These are phyloP conservation scores for Parvularia atlantis DNA, from an alignment of 78 protist genomes.

Conservation along the genomic window DNA sequence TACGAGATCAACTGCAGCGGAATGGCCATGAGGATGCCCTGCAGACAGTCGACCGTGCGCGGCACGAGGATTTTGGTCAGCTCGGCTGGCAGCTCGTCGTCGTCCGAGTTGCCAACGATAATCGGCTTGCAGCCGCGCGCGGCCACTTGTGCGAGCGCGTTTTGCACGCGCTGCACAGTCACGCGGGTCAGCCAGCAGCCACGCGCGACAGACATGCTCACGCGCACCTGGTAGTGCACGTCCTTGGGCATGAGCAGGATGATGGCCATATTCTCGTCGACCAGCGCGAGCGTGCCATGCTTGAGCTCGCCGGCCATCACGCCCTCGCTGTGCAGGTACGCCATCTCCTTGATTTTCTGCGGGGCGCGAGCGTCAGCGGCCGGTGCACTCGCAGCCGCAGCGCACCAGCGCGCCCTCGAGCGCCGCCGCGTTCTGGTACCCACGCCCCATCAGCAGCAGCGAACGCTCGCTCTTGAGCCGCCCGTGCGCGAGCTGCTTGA, in stretches of 20 bases:
- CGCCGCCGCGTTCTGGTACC: slow-evolving; percentile 73
- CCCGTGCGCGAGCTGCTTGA: slow-evolving; percentile 47
- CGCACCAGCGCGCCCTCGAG: slow-evolving; percentile 84
- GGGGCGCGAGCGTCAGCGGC: slow-evolving; percentile 24
- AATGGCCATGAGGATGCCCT: slow-evolving; percentile 58
- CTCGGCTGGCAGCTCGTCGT: background rate
- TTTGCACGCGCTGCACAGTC: background rate
- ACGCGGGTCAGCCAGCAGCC: background rate
- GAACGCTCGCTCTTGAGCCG: slow-evolving; percentile 13
- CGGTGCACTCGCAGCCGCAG: background rate
- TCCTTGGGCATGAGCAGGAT: slow-evolving; percentile 56
- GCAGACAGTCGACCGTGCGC: slow-evolving; percentile 30
- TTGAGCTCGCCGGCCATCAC: slow-evolving; percentile 88
- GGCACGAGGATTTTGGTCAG: slow-evolving; percentile 18
- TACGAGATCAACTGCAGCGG: slow-evolving; percentile 90
- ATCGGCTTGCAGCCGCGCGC: slow-evolving; percentile 53
- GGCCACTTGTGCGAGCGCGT: slow-evolving; percentile 42
- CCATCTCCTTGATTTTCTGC: slow-evolving; percentile 75
- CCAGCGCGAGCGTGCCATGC: slow-evolving; percentile 96
- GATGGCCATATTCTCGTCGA: slow-evolving; percentile 73
- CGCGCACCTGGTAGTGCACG: background rate
- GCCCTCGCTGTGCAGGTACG: slow-evolving; percentile 93
- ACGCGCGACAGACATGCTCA: background rate
- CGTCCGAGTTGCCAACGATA: slow-evolving; percentile 22
- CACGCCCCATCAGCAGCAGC: slow-evolving; percentile 85